Evolutionary conservation across 176 grass and related monocot species (phyloP).

Genomic region (Cenchrus purpureus): DNA sequence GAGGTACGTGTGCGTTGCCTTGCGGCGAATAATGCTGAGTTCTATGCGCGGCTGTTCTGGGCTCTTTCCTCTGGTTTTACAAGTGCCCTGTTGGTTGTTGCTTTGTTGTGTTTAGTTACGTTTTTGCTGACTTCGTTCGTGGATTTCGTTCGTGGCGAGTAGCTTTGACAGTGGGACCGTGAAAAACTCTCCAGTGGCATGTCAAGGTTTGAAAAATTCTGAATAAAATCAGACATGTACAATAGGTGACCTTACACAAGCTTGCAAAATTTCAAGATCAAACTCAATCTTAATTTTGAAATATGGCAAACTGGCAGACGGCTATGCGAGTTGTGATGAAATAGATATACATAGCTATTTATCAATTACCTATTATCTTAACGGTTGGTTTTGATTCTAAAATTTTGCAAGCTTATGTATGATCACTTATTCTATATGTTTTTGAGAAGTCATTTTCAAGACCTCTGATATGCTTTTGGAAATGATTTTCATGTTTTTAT

Average conservation of each 20-base stretch:
- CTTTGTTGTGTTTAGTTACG: background rate
- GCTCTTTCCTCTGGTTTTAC: background rate
- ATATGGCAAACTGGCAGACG: background rate
- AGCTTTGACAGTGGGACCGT: background rate
- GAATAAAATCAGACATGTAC: background rate
- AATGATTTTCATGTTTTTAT: background rate
- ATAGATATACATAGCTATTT: background rate
- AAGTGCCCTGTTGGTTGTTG: background rate
- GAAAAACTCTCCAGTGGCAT: background rate
- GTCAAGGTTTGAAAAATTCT: background rate
- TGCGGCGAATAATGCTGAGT: background rate
- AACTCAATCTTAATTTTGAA: background rate
- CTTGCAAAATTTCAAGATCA: too few species aligned
- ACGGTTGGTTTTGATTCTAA: background rate
- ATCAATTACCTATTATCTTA: background rate
- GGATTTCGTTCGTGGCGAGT: background rate
- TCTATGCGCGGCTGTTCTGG: background rate
- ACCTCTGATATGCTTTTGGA: background rate
- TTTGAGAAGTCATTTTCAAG: background rate
- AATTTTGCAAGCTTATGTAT: background rate
- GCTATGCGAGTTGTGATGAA: background rate
- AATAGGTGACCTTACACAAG: background rate
- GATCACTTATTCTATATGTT: background rate
- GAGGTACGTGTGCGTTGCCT: constrained; percentile 1
- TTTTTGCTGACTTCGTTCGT: constrained; percentile 5